Conservation (phyloP, 1,284 basidiomycete species). For the Leccinum griseonigrum region DNA sequence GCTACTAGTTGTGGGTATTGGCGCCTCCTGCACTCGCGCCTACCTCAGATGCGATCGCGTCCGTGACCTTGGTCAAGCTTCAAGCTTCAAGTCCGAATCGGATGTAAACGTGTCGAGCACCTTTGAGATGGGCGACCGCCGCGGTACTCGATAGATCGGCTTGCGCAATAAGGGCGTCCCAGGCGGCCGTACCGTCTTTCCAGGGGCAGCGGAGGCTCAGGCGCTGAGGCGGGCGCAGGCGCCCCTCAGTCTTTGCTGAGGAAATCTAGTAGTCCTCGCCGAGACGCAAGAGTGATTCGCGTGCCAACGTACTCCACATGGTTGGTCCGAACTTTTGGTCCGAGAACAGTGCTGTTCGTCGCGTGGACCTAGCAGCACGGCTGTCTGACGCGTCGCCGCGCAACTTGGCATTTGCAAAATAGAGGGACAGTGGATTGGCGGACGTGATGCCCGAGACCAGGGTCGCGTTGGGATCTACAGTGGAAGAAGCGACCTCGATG, state of each 20-base stretch:
- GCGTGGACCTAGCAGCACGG: constrained; percentile 37
- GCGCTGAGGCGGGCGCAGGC: constrained; percentile 26
- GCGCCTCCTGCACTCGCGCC: constrained; percentile 34
- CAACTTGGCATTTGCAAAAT: constrained; percentile 59
- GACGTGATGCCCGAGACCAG: constrained; percentile 61
- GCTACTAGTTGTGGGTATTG: no score
- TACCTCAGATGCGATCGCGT: constrained; percentile 38
- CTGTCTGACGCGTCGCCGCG: constrained; percentile 42
- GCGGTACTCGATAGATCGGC: constrained; percentile 43
- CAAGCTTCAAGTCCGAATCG: constrained; percentile 53
- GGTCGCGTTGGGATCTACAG: constrained; percentile 49
- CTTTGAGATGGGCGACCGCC: constrained; percentile 44
- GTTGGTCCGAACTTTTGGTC: constrained; percentile 68
- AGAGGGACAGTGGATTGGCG: constrained; percentile 46
- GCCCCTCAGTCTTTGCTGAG: constrained; percentile 49
- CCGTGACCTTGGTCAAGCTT: constrained; percentile 49
- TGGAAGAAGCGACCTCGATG: constrained; percentile 38
- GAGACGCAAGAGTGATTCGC: constrained; percentile 58
- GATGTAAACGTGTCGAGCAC: constrained; percentile 56
- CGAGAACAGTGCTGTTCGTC: constrained; percentile 59
- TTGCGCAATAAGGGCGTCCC: constrained; percentile 45
- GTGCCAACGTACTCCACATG: constrained; percentile 59
- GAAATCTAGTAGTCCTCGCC: constrained; percentile 65
- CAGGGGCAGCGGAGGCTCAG: constrained; percentile 18
- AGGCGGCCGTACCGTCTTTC: constrained; percentile 28